Evolutionary conservation across 2,329 filamentous ascomycete genomes (phyloP).

Genomic region (Claviceps humidiphila): DNA sequence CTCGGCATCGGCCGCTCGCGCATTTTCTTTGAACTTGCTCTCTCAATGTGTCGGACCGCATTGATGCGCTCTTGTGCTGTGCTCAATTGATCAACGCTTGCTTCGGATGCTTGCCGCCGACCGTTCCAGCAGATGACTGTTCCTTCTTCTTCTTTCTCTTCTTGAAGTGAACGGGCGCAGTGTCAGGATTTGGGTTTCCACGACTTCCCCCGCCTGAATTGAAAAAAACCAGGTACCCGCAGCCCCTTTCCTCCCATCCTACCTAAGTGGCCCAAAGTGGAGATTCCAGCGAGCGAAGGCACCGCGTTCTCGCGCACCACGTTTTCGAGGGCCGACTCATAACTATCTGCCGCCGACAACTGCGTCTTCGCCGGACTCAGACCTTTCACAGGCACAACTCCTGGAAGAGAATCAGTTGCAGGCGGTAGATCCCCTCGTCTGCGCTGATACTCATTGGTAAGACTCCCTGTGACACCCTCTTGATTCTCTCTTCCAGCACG

Average conservation of each 20-base stretch:
- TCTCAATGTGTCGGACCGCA: constrained; percentile 20
- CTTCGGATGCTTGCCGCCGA: constrained; percentile 15
- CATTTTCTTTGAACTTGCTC: neutral
- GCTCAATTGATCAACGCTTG: constrained; percentile 13
- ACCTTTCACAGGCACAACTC: constrained; percentile 11
- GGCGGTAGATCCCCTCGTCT: constrained; percentile 45
- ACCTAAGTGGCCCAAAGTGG: neutral
- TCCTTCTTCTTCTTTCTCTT: constrained; percentile 9
- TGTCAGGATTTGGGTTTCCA: constrained; percentile 1
- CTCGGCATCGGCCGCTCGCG: neutral
- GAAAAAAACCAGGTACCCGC: constrained; percentile 7
- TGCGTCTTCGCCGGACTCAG: constrained; percentile 12
- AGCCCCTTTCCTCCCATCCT: constrained; percentile 5
- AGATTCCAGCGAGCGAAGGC: constrained; percentile 13
- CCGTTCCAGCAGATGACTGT: neutral
- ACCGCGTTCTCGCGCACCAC: constrained; percentile 20
- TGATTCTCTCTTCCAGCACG: neutral
- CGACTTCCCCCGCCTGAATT: neutral
- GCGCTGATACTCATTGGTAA: constrained; percentile 47
- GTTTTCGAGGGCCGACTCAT: constrained; percentile 8
- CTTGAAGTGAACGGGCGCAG: constrained; percentile 7
- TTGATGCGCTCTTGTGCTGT: constrained; percentile 11
- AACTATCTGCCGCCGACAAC: constrained; percentile 3
- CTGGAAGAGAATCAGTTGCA: constrained; percentile 42
- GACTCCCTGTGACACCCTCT: constrained; percentile 9